A percentile compares a stretch with the other conserved stretches of the same genome.
Evolutionary conservation across 768 basidiomycete species (phyloP).

Genomic region (Amanita exitialis): DNA sequence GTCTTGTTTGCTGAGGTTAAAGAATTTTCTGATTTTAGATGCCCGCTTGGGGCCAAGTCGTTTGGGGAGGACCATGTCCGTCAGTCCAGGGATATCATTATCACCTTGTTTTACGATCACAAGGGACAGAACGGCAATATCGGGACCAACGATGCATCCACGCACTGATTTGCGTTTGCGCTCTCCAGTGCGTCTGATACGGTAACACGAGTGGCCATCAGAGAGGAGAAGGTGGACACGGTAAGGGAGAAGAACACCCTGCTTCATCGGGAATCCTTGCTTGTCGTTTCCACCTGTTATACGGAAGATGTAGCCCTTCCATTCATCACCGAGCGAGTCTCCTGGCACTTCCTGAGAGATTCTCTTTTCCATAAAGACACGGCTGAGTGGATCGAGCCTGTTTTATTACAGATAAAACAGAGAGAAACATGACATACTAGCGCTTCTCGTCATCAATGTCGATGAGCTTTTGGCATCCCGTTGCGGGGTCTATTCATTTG

Average conservation of each 20-base stretch:
- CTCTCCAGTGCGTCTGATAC: slow-evolving; percentile 84
- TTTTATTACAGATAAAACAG: neutral
- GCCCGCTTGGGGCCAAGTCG: slow-evolving; percentile 95
- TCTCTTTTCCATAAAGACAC: slow-evolving; percentile 95
- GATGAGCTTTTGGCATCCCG: slow-evolving; percentile 93
- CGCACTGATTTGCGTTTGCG: slow-evolving; percentile 99
- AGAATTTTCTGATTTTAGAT: slow-evolving; percentile 94
- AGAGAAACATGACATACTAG: slow-evolving; percentile 38
- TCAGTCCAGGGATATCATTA: slow-evolving; percentile 79
- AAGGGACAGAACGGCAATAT: slow-evolving; percentile 90
- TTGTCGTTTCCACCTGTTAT: slow-evolving; percentile 99
- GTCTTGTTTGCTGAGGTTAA: slow-evolving; percentile 96
- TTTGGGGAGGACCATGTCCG: slow-evolving; percentile 89
- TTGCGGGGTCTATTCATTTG: slow-evolving; percentile 70
- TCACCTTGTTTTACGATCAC: slow-evolving; percentile 98
- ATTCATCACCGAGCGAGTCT: slow-evolving; percentile 90
- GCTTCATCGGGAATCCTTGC: slow-evolving; percentile 99
- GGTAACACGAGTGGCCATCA: slow-evolving; percentile 98
- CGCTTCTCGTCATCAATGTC: slow-evolving; percentile 89
- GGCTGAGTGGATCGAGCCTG: slow-evolving; percentile 33
- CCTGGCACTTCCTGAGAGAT: slow-evolving; percentile 91
- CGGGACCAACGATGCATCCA: slow-evolving; percentile 94
- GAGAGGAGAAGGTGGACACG: slow-evolving; percentile 91
- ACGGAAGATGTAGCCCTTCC: slow-evolving; percentile 92
- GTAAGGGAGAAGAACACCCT: slow-evolving; percentile 91